Evolutionary conservation across 129 eudicot species (phyloP).

Genomic region (Arctium minus): DNA sequence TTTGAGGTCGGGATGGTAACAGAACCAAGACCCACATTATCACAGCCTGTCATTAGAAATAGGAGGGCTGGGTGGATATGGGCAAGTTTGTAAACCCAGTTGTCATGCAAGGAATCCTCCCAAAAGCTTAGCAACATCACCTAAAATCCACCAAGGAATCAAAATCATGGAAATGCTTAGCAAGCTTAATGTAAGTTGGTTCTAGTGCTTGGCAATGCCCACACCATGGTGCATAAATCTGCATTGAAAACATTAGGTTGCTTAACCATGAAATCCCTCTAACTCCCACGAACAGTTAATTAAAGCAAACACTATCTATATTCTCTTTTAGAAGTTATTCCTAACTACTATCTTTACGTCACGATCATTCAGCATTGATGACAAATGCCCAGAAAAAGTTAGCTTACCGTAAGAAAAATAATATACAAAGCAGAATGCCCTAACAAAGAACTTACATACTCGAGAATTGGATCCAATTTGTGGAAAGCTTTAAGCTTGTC

Average conservation of each 20-base stretch:
- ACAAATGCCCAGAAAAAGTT: background rate
- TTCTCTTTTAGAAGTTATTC: slow-evolving; percentile 37
- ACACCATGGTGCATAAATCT: slow-evolving; percentile 94
- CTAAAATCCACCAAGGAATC: slow-evolving; percentile 74
- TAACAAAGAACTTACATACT: slow-evolving; percentile 46
- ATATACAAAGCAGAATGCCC: background rate
- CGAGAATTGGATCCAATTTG: slow-evolving; percentile 85
- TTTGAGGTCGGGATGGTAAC: background rate
- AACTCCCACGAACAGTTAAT: background rate
- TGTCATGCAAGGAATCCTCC: no score
- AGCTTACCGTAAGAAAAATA: background rate
- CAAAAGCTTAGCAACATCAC: no score
- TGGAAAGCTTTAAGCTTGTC: slow-evolving; percentile 81
- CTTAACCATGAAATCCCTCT: background rate
- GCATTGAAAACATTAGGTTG: background rate
- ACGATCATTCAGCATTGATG: slow-evolving; percentile 64
- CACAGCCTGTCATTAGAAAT: no score
- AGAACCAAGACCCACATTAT: no score
- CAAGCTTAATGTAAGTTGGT: slow-evolving; percentile 85
- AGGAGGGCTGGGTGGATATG: no score
- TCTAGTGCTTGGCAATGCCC: no score
- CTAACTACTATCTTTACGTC: slow-evolving; percentile 62
- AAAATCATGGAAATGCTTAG: slow-evolving; percentile 63
- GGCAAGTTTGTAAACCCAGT: no score
- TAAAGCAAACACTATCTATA: background rate